Evolutionary conservation across 2,329 filamentous ascomycete genomes (phyloP).

Genomic region (Paecilomyces formosus): DNA sequence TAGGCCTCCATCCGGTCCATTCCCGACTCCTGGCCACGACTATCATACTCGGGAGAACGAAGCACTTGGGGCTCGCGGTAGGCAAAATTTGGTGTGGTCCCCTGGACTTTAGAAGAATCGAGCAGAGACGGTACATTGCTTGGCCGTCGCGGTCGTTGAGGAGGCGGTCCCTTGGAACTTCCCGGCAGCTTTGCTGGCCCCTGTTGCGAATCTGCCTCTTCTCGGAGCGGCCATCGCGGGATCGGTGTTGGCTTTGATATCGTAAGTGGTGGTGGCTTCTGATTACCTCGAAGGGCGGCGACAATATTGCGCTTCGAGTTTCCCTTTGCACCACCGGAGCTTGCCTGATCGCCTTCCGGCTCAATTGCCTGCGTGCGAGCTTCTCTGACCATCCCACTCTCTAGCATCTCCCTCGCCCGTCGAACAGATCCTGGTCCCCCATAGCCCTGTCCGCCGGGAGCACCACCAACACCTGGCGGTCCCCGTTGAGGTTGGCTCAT

Average conservation of each 20-base stretch:
- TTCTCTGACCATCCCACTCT: conserved; percentile 21
- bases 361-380: neutral
- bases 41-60: neutral
- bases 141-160: conserved; percentile 35
- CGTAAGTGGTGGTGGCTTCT: conserved; percentile 9
- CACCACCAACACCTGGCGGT: conserved; percentile 6
- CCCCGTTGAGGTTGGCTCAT: conserved; percentile 14
- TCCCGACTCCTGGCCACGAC: conserved; percentile 7
- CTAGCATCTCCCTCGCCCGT: conserved; percentile 26
- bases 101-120: conserved; percentile 3
- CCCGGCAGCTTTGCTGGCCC: conserved; percentile 18
- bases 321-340: neutral
- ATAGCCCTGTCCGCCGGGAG: conserved; percentile 3
- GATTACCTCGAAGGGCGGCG: conserved; percentile 4
- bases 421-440: conserved; percentile 26
- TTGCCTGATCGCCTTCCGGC: neutral
- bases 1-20: conserved; percentile 13
- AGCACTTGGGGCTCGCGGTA: neutral
- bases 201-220: conserved; percentile 17
- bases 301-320: neutral
- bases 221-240: conserved; percentile 42
- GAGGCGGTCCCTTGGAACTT: conserved; percentile 28
- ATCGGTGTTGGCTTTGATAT: conserved; percentile 23
- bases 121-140: conserved; percentile 31
- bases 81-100: neutral